phyloP scores from a whole-genome alignment of 2,329 filamentous ascomycete species.

The Cladosporium sp. region DNA sequence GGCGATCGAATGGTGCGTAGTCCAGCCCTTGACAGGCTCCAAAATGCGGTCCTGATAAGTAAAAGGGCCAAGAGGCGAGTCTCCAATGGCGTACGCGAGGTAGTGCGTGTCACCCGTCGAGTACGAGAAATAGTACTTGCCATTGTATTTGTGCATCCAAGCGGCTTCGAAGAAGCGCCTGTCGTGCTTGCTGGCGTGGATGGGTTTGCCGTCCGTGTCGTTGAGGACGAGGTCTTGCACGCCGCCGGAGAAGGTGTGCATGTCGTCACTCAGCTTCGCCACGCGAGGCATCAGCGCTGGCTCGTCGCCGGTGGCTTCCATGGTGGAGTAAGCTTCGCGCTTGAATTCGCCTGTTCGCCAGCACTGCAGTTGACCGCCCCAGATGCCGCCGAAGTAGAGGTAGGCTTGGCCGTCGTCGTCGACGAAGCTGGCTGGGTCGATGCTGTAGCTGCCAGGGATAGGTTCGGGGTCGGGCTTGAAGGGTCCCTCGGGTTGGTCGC shows the following conservation, averaged over 20 bases:
- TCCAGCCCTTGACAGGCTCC: slow-evolving; percentile 76
- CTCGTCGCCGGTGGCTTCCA: slow-evolving; percentile 49
- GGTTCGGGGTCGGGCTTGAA: slow-evolving; percentile 62
- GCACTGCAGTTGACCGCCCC: slow-evolving; percentile 78
- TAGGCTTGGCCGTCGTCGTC: slow-evolving; percentile 63
- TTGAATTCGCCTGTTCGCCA: slow-evolving; percentile 62
- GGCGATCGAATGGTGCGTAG: slow-evolving; percentile 74
- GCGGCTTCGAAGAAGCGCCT: slow-evolving; percentile 76
- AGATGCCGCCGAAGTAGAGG: slow-evolving; percentile 74
- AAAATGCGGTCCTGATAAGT: slow-evolving; percentile 67
- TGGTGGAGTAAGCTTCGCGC: slow-evolving; percentile 22
- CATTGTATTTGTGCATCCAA: slow-evolving; percentile 71
- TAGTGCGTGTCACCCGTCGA: slow-evolving; percentile 76
- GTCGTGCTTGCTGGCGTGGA: slow-evolving; percentile 66
- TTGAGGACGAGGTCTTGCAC: slow-evolving; percentile 62
- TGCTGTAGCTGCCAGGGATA: slow-evolving; percentile 68
- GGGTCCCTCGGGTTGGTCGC: slow-evolving; percentile 62
- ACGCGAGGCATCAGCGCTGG: slow-evolving; percentile 63
- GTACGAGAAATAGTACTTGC: slow-evolving; percentile 32
- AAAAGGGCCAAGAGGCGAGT: slow-evolving; percentile 66
- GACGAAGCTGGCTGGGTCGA: slow-evolving; percentile 72
- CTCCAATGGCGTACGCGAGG: slow-evolving; percentile 64
- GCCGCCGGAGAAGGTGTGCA: slow-evolving; percentile 56
- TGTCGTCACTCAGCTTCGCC: slow-evolving; percentile 59
- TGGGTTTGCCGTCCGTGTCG: slow-evolving; percentile 53